Percentiles rank a stretch among this genome's conserved stretches.
Conservation (phyloP, 768 basidiomycete genomes). For the Mycena indigotica region DNA sequence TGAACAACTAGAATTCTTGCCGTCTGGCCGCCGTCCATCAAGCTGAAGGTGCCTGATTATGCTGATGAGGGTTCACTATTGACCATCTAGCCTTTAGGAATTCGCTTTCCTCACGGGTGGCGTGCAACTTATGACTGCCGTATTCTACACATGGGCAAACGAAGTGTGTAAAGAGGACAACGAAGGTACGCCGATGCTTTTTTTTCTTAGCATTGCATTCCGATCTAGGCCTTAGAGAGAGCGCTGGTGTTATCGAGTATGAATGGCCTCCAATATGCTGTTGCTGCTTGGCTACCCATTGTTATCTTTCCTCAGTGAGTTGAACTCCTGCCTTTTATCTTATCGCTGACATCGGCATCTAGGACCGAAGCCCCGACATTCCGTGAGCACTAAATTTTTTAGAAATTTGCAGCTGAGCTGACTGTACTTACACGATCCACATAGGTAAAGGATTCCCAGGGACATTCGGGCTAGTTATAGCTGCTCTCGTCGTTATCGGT, state of each 20-base stretch:
- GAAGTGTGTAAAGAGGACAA: conserved; percentile 27
- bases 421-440: no score
- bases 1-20: conserved; percentile 24
- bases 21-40: conserved; percentile 25
- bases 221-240: conserved; percentile 18
- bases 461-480: conserved; percentile 30
- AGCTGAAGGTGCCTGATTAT: conserved; percentile 18
- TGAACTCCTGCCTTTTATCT: background rate
- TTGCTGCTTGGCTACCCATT: conserved; percentile 30
- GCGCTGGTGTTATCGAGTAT: conserved; percentile 29
- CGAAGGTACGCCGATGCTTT: conserved; percentile 16
- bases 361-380: conserved; percentile 18
- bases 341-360: background rate
- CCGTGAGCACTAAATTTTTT: conserved; percentile 12
- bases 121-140: conserved; percentile 31
- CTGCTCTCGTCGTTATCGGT: conserved; percentile 26
- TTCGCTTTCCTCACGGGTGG: conserved; percentile 29
- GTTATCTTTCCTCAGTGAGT: conserved; percentile 31
- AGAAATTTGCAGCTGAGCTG: no score
- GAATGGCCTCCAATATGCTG: conserved; percentile 31
- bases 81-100: conserved; percentile 5
- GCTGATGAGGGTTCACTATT: background rate
- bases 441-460: conserved; percentile 28
- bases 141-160: conserved; percentile 31
- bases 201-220: background rate